Evolutionary conservation across 2,329 filamentous ascomycete species (phyloP).

Genomic region (Clonostachys chloroleuca): DNA sequence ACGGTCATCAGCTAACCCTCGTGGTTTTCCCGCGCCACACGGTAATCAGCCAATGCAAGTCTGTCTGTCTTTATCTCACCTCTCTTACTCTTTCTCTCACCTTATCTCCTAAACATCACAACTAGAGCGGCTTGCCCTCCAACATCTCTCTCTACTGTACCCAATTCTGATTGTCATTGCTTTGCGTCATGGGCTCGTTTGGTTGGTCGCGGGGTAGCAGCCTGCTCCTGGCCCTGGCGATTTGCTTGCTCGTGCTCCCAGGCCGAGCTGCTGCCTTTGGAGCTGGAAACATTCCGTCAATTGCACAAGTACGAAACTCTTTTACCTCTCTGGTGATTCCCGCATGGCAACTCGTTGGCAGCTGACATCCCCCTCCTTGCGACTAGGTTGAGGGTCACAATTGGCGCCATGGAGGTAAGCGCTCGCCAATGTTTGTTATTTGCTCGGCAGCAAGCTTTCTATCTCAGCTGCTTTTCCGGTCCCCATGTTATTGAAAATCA

Average conservation of each 20-base stretch:
- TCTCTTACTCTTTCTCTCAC: not conserved
- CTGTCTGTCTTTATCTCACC: not conserved
- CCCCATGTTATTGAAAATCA: not conserved
- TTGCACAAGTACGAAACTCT: slow-evolving; percentile 34
- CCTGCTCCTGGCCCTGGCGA: slow-evolving; percentile 42
- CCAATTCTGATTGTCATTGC: not conserved
- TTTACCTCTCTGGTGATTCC: not conserved
- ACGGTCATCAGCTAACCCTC: no score
- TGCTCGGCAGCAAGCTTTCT: not conserved
- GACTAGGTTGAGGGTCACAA: slow-evolving; percentile 61
- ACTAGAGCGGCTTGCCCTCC: not conserved
- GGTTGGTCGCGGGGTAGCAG: slow-evolving; percentile 40
- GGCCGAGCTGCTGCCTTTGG: slow-evolving; percentile 58
- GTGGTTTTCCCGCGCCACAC: no score
- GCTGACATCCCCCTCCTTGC: slow-evolving; percentile 1
- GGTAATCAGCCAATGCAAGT: not conserved
- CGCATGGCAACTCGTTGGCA: no score
- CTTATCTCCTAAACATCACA: not conserved
- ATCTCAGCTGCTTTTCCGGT: no score
- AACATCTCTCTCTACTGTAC: not conserved
- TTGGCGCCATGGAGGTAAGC: slow-evolving; percentile 62
- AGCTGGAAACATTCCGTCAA: slow-evolving; percentile 68
- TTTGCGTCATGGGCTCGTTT: slow-evolving; percentile 39
- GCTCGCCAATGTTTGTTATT: no score
- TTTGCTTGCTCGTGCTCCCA: slow-evolving; percentile 54